Evolutionary conservation across 176 grass and related monocot species (phyloP).

Genomic region (Ensete ventricosum): DNA sequence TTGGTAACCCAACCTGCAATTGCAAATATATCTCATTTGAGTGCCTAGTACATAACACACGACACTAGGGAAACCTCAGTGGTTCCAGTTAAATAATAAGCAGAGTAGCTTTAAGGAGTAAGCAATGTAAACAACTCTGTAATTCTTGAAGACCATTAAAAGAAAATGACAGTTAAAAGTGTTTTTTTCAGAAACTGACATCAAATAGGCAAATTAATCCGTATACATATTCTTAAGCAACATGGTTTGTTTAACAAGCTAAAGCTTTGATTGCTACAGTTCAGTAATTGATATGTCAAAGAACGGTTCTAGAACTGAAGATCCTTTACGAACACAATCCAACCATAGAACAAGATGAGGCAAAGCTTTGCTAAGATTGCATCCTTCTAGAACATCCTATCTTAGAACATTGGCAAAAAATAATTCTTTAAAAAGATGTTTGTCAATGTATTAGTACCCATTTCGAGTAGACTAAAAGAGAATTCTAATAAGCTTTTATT

Average conservation of each 20-base stretch:
- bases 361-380: not conserved
- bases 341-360: not conserved
- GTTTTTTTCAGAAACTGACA: not conserved
- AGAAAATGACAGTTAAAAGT: not conserved
- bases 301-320: not conserved
- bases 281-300: not conserved
- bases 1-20: constrained; percentile 88
- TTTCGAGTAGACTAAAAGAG: no score
- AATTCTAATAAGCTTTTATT: no score
- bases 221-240: not conserved
- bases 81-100: not conserved
- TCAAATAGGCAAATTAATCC: not conserved
- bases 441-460: no score
- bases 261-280: not conserved
- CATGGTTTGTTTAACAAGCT: not conserved
- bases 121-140: not conserved
- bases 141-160: not conserved
- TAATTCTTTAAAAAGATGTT: no score
- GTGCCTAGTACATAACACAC: no score
- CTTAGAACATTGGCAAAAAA: no score
- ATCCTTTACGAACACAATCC: not conserved
- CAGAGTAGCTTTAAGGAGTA: not conserved
- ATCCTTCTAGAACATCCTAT: no score
- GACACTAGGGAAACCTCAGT: not conserved
- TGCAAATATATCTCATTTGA: not conserved